phyloP scores from a whole-genome alignment of 163 green algal species.

The Coccomyxa subellipsoidea region DNA sequence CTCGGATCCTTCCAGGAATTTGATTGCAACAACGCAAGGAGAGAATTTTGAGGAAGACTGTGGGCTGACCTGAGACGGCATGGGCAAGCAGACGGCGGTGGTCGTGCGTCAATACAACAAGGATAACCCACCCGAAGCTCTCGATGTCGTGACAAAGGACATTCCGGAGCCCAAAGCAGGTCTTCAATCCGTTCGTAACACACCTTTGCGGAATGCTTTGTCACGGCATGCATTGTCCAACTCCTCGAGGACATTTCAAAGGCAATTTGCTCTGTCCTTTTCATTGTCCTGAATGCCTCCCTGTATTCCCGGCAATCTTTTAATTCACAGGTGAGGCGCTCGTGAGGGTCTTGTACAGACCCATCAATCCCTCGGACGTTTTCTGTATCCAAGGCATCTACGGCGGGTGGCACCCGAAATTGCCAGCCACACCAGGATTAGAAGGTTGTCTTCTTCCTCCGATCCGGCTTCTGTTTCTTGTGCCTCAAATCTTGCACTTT shows the following conservation, averaged over 20 bases:
- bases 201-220: not conserved
- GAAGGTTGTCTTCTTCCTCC: too few relatives aligned
- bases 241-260: too few relatives aligned
- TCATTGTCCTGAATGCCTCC: too few relatives aligned
- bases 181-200: not conserved
- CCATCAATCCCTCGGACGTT: conserved; percentile 42
- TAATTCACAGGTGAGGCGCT: not conserved
- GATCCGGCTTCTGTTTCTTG: too few relatives aligned
- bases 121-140: not conserved
- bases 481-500: too few relatives aligned
- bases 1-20: too few relatives aligned
- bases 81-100: not conserved
- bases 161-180: conserved; percentile 4
- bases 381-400: conserved; percentile 47
- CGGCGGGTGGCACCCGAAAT: conserved; percentile 37
- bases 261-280: too few relatives aligned
- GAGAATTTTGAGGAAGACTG: too few relatives aligned
- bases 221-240: not conserved
- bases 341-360: conserved; percentile 14
- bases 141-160: not conserved
- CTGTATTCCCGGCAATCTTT: too few relatives aligned
- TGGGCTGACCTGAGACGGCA: not conserved
- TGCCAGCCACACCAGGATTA: conserved; percentile 39
- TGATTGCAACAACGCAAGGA: too few relatives aligned
- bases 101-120: not conserved